Evolutionary conservation across 169 alveolate genomes (phyloP).

Genomic region (Eimeria necatrix): DNA sequence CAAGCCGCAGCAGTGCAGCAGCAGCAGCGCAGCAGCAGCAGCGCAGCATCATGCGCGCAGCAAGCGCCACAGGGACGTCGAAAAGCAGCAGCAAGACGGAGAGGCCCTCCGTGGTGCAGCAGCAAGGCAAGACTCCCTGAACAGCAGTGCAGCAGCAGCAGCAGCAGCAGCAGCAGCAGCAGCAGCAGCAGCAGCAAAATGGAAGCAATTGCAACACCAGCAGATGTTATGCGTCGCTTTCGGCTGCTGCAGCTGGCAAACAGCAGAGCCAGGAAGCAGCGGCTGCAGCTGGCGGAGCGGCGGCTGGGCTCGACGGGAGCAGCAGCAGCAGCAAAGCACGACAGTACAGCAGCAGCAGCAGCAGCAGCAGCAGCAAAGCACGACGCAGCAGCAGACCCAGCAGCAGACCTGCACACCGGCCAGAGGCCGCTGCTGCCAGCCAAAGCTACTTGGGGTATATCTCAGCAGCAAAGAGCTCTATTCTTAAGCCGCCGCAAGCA

Average conservation of each 20-base stretch:
- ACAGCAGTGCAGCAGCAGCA: too few relatives aligned
- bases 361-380: conserved; percentile 28
- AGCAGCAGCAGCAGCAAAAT: background rate
- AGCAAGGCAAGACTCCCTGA: too few relatives aligned
- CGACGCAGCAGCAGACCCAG: background rate
- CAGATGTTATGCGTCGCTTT: conserved; percentile 13
- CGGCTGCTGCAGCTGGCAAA: conserved; percentile 19
- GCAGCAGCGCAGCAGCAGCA: too few relatives aligned
- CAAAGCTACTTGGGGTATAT: too few relatives aligned
- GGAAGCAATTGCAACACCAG: background rate
- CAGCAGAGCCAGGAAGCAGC: conserved; percentile 38
- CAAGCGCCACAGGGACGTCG: too few relatives aligned
- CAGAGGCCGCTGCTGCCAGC: too few relatives aligned
- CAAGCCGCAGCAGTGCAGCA: too few relatives aligned
- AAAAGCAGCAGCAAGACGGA: too few relatives aligned
- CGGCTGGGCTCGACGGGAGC: background rate
- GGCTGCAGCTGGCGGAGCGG: conserved; percentile 14
- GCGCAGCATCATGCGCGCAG: too few relatives aligned
- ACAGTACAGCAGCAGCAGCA: background rate
- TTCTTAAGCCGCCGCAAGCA: background rate
- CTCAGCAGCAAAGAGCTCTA: background rate
- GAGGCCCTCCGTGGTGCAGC: too few relatives aligned
- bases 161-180: background rate
- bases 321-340: background rate
- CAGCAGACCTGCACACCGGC: too few relatives aligned